A percentile compares a stretch with the other conserved stretches of the same genome.
Conservation (phyloP, 2,329 filamentous ascomycete species). For the Colletotrichum filicis region DNA sequence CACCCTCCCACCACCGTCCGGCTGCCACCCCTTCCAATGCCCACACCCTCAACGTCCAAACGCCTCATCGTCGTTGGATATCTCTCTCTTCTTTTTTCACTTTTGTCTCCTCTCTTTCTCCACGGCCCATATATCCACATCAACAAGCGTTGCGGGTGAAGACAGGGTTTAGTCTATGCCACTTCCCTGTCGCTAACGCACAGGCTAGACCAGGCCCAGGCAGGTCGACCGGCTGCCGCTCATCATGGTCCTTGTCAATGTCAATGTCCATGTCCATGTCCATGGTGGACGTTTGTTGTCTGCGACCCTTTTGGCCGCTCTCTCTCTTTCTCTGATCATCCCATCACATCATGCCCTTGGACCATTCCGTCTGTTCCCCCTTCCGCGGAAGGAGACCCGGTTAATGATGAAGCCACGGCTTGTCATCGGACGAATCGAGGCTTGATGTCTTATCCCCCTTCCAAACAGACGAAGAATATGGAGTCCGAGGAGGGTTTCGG, state of each 20-base stretch:
- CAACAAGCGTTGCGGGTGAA: conserved; percentile 22
- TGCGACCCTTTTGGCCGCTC: conserved; percentile 37
- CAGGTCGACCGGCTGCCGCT: conserved; percentile 40
- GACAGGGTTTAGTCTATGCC: conserved; percentile 29
- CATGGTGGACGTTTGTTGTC: conserved; percentile 42
- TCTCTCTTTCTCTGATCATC: conserved; percentile 33
- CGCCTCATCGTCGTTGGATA: conserved; percentile 13
- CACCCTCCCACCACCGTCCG: conserved; percentile 36
- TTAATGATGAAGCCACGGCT: conserved; percentile 38
- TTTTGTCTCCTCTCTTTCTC: neutral
- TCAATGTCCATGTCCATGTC: too few species aligned
- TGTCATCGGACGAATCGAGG: conserved; percentile 55
- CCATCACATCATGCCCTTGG: conserved; percentile 48
- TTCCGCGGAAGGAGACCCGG: conserved; percentile 53
- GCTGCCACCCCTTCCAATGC: conserved; percentile 7
- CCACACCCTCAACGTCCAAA: conserved; percentile 27
- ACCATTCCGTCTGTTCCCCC: conserved; percentile 39
- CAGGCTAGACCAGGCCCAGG: conserved; percentile 33
- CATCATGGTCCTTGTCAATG: conserved; percentile 12
- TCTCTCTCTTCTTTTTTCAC: conserved; percentile 3
- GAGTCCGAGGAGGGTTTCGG: conserved; percentile 50
- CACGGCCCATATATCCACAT: neutral
- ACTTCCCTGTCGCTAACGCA: conserved; percentile 33
- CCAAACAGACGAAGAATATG: conserved; percentile 41
- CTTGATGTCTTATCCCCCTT: conserved; percentile 53